Conservation (phyloP, 1,284 basidiomycete species). For the Heliocybe sulcata region DNA sequence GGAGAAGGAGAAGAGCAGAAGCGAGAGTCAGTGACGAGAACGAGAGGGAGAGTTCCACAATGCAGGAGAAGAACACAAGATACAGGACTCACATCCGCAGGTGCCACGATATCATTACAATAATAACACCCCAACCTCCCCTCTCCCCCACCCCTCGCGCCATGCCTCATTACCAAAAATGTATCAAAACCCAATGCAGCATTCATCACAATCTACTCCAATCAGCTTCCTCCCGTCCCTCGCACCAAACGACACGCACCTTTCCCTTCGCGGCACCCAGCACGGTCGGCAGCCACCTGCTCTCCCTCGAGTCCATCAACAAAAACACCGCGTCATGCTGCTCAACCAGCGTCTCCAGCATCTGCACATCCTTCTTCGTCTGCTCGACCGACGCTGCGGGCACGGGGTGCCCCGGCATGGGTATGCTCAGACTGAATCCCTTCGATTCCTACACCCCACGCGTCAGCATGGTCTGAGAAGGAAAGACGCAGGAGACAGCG, state of each 20-base stretch:
- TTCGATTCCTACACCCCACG: conserved; percentile 84
- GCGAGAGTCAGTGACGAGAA: too few species aligned
- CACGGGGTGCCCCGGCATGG: conserved; percentile 97
- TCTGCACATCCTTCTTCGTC: conserved; percentile 58
- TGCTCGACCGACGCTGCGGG: conserved; percentile 50
- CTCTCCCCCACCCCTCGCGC: conserved; percentile 44
- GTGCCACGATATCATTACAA: conserved; percentile 97
- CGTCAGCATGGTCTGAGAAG: too few species aligned
- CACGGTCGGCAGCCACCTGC: conserved; percentile 92
- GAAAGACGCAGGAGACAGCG: too few species aligned
- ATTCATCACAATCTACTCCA: conserved; percentile 79
- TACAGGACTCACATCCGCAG: conserved; percentile 94
- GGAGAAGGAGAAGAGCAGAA: too few species aligned
- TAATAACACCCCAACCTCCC: conserved; percentile 87
- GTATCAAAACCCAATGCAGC: conserved; percentile 96
- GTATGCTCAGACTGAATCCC: conserved; percentile 75
- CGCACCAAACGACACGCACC: conserved; percentile 22
- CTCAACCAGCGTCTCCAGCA: conserved; percentile 74
- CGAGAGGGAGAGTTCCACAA: too few species aligned
- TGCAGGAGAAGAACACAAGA: too few species aligned
- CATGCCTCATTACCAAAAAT: conserved; percentile 96
- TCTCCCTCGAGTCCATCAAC: conserved; percentile 97
- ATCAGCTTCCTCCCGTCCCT: too few species aligned
- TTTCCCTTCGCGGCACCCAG: conserved; percentile 81
- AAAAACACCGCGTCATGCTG: conserved; percentile 88